Conservation (phyloP, 2,329 filamentous ascomycete genomes). For the Sporothrix globosa region DNA sequence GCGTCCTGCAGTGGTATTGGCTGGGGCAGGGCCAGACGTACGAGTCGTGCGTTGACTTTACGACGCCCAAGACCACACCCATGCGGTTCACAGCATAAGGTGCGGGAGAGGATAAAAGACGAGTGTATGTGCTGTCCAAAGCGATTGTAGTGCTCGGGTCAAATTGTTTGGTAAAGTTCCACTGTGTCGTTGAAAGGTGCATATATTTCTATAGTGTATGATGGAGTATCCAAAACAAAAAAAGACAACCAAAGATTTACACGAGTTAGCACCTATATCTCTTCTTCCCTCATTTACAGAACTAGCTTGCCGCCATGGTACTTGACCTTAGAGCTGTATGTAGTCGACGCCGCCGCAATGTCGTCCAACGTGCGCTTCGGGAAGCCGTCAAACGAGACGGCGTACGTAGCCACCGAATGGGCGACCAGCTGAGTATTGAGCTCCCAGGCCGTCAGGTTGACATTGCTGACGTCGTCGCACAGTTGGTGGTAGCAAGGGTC, state of each 20-base stretch:
- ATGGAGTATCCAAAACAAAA: conserved; percentile 3
- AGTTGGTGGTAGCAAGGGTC: conserved; percentile 66
- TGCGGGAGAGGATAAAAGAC: not conserved
- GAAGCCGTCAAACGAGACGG: conserved; percentile 66
- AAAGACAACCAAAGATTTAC: conserved; percentile 21
- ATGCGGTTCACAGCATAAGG: conserved; percentile 20
- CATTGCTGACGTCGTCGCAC: conserved; percentile 61
- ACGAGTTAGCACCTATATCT: not conserved
- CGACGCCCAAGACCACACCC: conserved; percentile 24
- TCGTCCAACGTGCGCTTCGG: conserved; percentile 53
- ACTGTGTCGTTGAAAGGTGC: not conserved
- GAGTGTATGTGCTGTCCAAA: no score
- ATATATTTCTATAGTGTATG: conserved; percentile 11
- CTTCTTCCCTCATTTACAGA: conserved; percentile 44
- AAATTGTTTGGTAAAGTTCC: not conserved
- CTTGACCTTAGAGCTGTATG: conserved; percentile 47
- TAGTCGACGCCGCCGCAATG: conserved; percentile 34
- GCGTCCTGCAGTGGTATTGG: conserved; percentile 65
- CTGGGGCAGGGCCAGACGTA: conserved; percentile 63
- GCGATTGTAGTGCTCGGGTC: not conserved
- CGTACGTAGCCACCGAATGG: conserved; percentile 72
- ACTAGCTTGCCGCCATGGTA: conserved; percentile 56
- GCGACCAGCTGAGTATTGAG: conserved; percentile 69
- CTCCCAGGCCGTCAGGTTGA: conserved; percentile 64
- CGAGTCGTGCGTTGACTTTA: conserved; percentile 64